These are phyloP conservation scores for Phytophthora palmivora DNA, from an alignment of 352 stramenopile genomes.

Conservation along the genomic window DNA sequence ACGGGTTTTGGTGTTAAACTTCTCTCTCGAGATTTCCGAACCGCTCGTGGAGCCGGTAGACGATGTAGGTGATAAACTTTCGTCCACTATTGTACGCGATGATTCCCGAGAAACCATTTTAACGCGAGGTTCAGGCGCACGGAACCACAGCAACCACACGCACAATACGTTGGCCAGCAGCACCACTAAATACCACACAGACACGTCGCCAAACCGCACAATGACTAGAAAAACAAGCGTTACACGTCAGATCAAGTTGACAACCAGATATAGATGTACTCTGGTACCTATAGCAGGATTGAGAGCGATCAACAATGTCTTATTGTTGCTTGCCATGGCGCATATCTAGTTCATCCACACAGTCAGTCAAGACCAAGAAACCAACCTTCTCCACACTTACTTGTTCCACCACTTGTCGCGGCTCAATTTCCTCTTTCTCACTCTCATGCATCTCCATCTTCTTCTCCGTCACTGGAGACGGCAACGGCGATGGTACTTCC, in stretches of 20 bases:
- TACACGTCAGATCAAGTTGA: background rate
- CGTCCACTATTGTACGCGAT: background rate
- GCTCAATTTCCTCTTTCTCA: slow-evolving; percentile 3
- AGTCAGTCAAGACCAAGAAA: slow-evolving; percentile 1
- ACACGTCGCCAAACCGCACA: slow-evolving; percentile 48
- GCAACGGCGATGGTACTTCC: slow-evolving; percentile 16
- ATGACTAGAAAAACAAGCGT: slow-evolving; percentile 40
- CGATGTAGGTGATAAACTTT: slow-evolving; percentile 8
- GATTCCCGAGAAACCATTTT: background rate
- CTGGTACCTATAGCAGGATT: slow-evolving; percentile 51
- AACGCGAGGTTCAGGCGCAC: slow-evolving; percentile 3
- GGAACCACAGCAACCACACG: slow-evolving; percentile 57
- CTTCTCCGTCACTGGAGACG: slow-evolving; percentile 15
- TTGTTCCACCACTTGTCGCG: slow-evolving; percentile 18
- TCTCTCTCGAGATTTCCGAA: slow-evolving; percentile 12
- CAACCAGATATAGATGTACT: background rate
- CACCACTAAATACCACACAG: slow-evolving; percentile 28
- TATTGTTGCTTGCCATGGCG: slow-evolving; percentile 28
- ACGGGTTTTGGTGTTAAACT: slow-evolving; percentile 7
- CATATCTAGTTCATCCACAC: slow-evolving; percentile 18
- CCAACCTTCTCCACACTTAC: background rate
- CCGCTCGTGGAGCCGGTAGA: slow-evolving; percentile 9
- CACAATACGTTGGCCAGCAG: slow-evolving; percentile 51
- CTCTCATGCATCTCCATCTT: background rate
- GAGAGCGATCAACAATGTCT: slow-evolving; percentile 41